phyloP scores from a whole-genome alignment of 768 basidiomycete genomes.

The Auriscalpium microsporum region DNA sequence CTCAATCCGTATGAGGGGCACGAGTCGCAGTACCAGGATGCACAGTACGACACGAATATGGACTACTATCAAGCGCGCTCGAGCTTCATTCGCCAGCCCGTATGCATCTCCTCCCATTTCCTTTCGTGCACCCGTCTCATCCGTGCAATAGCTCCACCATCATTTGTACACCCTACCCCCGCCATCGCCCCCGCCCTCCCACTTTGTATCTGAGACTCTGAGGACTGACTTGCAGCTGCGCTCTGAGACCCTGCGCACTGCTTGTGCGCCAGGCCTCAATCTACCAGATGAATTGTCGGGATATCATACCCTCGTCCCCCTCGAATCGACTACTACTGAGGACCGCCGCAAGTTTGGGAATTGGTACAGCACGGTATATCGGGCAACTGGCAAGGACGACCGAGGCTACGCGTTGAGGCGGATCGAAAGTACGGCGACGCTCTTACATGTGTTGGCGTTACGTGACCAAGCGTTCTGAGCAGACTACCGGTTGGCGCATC shows the following conservation, averaged over 20 bases:
- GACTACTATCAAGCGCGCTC: slow-evolving; percentile 36
- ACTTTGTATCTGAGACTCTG: slow-evolving; percentile 80
- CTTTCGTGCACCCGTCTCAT: not conserved
- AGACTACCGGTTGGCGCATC: slow-evolving; percentile 82
- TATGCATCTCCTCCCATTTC: slow-evolving; percentile 24
- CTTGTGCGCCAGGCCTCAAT: slow-evolving; percentile 35
- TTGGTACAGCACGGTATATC: slow-evolving; percentile 80
- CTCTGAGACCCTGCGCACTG: slow-evolving; percentile 33
- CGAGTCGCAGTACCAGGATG: slow-evolving; percentile 16
- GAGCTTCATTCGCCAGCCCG: slow-evolving; percentile 61
- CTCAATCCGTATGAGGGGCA: slow-evolving; percentile 17
- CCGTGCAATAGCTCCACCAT: slow-evolving; percentile 64
- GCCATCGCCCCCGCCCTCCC: slow-evolving; percentile 46
- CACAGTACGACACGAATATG: slow-evolving; percentile 25
- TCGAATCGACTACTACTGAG: slow-evolving; percentile 46
- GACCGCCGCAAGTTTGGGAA: slow-evolving; percentile 73
- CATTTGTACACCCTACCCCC: slow-evolving; percentile 80
- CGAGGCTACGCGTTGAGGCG: slow-evolving; percentile 68
- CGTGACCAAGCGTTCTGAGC: not conserved
- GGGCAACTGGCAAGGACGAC: slow-evolving; percentile 76
- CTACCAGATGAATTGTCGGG: slow-evolving; percentile 85
- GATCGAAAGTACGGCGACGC: slow-evolving; percentile 64
- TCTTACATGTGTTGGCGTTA: not conserved
- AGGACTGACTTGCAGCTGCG: slow-evolving; percentile 51
- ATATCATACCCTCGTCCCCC: slow-evolving; percentile 79